phyloP scores from a whole-genome alignment of 2,329 filamentous ascomycete genomes.

The Phialocephala sp. region DNA sequence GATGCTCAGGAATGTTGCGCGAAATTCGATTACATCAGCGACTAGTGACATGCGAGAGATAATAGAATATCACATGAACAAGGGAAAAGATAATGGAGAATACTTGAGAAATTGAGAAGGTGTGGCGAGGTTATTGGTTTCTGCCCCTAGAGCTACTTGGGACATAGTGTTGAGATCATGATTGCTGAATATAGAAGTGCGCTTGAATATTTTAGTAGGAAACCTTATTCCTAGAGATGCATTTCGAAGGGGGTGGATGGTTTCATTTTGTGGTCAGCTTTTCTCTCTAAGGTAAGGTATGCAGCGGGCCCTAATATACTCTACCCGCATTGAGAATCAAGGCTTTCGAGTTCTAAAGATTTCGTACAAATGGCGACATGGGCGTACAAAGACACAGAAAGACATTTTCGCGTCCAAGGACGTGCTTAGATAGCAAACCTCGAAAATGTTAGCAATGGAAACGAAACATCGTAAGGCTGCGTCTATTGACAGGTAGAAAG shows the following conservation, averaged over 20 bases:
- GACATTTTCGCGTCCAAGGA: no score
- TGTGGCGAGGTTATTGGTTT: background rate
- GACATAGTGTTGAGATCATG: slow-evolving; percentile 1
- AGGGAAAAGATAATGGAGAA: background rate
- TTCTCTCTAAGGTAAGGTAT: background rate
- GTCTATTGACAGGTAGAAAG: no score
- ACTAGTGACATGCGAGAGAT: background rate
- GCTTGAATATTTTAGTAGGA: background rate
- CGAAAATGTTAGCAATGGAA: no score
- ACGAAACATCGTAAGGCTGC: no score
- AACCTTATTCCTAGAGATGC: no score
- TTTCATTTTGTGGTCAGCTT: background rate
- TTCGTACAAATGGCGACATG: no score
- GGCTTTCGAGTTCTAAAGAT: no score
- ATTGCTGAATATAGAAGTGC: background rate
- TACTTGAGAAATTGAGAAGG: background rate
- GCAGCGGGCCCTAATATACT: background rate
- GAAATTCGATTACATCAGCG: slow-evolving; percentile 7
- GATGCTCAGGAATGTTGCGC: slow-evolving; percentile 5
- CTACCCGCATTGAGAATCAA: background rate
- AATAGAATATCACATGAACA: background rate
- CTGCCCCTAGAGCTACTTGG: background rate
- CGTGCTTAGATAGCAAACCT: no score
- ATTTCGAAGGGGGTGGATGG: no score
- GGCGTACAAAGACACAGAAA: no score